Evolutionary conservation across 345 rosid species (phyloP), one percentile per base, ranked within the genome.

Genomic region (Carallia pectinifolia): DNA sequence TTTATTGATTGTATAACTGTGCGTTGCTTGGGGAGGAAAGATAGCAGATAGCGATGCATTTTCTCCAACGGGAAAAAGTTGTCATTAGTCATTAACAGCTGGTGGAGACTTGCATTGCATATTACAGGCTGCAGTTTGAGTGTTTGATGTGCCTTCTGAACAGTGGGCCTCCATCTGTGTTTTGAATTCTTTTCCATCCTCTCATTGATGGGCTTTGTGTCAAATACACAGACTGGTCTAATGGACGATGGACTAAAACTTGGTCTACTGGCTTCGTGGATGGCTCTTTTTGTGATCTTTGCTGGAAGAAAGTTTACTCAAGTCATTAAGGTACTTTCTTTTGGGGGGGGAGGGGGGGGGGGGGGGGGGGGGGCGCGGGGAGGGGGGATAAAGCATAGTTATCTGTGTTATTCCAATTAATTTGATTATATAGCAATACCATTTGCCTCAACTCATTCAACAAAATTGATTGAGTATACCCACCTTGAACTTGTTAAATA

Each of bases 271-370:
- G 97, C 87, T 71, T 85, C 88, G 31, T 91, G 97, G 96, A 87
- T 89, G 93, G 73, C 85, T 9, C 91, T 94, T 53, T 88, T 91
- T 60, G 71, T 86, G 48, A 79, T 94, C 76, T 94, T 94, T 81
- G 91, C 98, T 4, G 98, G 92, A 61, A 84, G 98, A 77, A 93
- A 94, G 74, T 94, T 94, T 72, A 88, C 97, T 54, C 97, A 91
- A 79, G 95, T 95, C 34, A 80, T 94, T 19, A 91, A 94, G 98
- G 98, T 88, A 82, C 40, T 0, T 18, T 74, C 13, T 66, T 36
- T 18, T 15, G 67, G 34, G 23, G 23, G 23, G 23, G 23, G 23
- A 0, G 23, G 23, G 23, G 23, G 23, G 0, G 23, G 23, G 23
- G 23, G 23, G 23, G 23, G 23, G 23, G 23, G 23, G n/a, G n/a